Evolutionary conservation across 345 rosid species (phyloP).

Genomic region (Clausena lansium): DNA sequence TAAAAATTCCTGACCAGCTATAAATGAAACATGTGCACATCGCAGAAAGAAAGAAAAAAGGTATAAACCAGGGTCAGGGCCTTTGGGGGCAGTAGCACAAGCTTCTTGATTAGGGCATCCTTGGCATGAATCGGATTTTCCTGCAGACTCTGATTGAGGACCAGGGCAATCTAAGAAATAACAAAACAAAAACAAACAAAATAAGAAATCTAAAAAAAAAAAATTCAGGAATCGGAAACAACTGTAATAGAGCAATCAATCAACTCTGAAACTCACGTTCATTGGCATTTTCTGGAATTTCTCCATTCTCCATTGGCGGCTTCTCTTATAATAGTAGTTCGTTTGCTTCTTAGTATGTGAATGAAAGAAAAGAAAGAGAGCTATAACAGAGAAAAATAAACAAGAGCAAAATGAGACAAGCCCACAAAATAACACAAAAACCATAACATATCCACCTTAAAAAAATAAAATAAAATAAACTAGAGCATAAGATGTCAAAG

Average conservation of each 20-base stretch:
- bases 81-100: conserved; percentile 92
- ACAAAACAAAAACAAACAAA: not conserved
- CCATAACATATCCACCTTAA: not conserved
- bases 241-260: not conserved
- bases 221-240: not conserved
- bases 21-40: not conserved
- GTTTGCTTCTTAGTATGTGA: not conserved
- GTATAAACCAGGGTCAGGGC: conserved; percentile 85
- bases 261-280: conserved; percentile 27
- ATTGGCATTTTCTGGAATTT: conserved; percentile 65
- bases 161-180: conserved; percentile 80
- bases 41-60: not conserved
- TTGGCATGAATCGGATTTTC: conserved; percentile 73
- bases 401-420: not conserved
- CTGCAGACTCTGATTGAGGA: conserved; percentile 70
- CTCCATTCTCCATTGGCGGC: conserved; percentile 53
- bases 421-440: not conserved
- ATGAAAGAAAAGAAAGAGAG: not conserved
- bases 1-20: not conserved
- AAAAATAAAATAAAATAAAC: not conserved
- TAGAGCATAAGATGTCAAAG: not conserved
- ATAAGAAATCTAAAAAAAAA: not conserved
- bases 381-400: not conserved
- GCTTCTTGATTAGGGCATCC: conserved; percentile 94
- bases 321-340: not conserved